Evolutionary conservation across 495 filamentous ascomycete species (phyloP).

Genomic region (Sphaerosporella brunnea): DNA sequence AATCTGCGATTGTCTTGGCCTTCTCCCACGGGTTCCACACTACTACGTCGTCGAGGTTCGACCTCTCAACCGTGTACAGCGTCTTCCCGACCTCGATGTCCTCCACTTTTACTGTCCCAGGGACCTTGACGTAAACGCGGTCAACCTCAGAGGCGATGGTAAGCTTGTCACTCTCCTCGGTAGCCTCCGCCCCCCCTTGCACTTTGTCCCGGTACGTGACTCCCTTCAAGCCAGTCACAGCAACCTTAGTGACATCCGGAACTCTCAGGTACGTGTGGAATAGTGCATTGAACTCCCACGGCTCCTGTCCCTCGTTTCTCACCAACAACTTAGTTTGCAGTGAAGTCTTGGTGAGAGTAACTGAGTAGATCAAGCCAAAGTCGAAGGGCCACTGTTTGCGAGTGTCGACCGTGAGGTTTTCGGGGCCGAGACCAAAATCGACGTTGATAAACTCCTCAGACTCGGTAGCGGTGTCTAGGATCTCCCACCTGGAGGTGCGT

Average conservation of each 20-base stretch:
- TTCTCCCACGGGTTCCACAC: slow-evolving; percentile 97
- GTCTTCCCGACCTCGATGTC: slow-evolving; percentile 44
- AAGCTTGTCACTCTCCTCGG: slow-evolving; percentile 36
- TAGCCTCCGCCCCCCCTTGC: slow-evolving; percentile 38
- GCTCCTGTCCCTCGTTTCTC: slow-evolving; percentile 60
- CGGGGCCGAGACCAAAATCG: slow-evolving; percentile 74
- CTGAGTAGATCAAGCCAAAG: slow-evolving; percentile 82
- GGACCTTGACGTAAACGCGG: slow-evolving; percentile 44
- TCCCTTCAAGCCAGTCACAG: slow-evolving; percentile 53
- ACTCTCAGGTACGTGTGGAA: slow-evolving; percentile 80
- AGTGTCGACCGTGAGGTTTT: slow-evolving; percentile 45
- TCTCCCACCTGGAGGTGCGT: slow-evolving; percentile 55
- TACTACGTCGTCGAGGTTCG: slow-evolving; percentile 59
- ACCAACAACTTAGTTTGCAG: slow-evolving; percentile 72
- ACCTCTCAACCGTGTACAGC: slow-evolving; percentile 52
- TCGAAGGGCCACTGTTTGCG: slow-evolving; percentile 57
- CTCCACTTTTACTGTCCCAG: slow-evolving; percentile 35
- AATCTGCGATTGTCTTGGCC: slow-evolving; percentile 68
- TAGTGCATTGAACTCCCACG: slow-evolving; percentile 79
- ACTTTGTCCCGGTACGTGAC: slow-evolving; percentile 71
- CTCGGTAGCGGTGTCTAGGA: slow-evolving; percentile 37
- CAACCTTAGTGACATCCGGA: slow-evolving; percentile 51
- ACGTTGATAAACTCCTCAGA: slow-evolving; percentile 57
- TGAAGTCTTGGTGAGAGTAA: slow-evolving; percentile 56
- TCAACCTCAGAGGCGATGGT: slow-evolving; percentile 60